Evolutionary conservation across 306 rosid species (phyloP), one percentile per base, ranked within the genome.

Genomic region (Sicyos baderoa): DNA sequence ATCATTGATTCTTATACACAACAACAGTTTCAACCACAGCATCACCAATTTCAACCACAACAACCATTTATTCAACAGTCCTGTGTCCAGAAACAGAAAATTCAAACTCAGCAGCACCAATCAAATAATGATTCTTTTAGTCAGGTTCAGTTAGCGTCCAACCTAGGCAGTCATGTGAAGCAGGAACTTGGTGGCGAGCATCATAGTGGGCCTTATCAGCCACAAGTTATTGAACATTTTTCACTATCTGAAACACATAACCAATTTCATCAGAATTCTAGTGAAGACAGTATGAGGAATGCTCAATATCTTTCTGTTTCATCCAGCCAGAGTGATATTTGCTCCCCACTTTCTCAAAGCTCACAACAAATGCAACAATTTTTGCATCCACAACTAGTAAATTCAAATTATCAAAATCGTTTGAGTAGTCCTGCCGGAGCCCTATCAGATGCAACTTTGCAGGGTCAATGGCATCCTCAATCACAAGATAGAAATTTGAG

Each of bases 1-100:
- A 72, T 76, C 72, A 74, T 81, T 70, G 88, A 82, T 75, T 73
- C 93, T 83, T 95, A 86, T 66, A 86, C 76, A 10, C 86, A 72
- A 62, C 84, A 83, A 71, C 92, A 86, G 71, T 86, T 82, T 75
- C 87, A 81, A 70, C 91, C 82, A 54, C 86, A 80, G 64, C 74
- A 89, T 54, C 88, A 78, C 49, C 98, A 88, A 80, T 90, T 82
- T 82, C 93, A 86, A 79, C 95, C 82, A 73, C 79, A 84, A 40
- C 10, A 40, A 58, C 93, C 83, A 57, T 84, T 80, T 64, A 75
- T 77, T 54, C 88, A 84, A 62, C 91, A 82, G 65, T 90, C 86
- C 69, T 78, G 69, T 35, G 84, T 80, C 54, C 79, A 62, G 78
- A 87, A 86, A 83, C 82, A 76, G 75, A 91, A 80, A 71, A 81